Evolutionary conservation across 2,329 filamentous ascomycete genomes (phyloP).

Genomic region (Penicillium sp.): DNA sequence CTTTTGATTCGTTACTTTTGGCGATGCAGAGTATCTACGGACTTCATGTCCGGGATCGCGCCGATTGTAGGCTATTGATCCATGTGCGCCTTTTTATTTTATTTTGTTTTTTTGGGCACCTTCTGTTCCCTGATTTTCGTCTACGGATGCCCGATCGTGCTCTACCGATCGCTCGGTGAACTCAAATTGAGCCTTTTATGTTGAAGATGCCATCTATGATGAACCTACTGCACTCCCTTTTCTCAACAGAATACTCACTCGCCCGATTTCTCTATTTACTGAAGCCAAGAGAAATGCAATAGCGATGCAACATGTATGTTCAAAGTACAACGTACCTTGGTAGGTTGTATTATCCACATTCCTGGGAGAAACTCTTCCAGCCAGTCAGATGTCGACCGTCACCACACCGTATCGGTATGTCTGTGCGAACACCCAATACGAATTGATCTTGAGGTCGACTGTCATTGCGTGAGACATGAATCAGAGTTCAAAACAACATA

Average conservation of each 20-base stretch:
- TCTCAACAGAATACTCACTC: not conserved
- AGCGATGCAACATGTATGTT: not conserved
- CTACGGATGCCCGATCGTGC: not conserved
- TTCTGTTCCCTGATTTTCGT: not conserved
- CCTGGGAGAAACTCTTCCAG: not conserved
- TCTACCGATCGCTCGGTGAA: not conserved
- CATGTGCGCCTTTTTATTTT: not conserved
- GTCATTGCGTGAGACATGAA: not conserved
- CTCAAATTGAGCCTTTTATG: not conserved
- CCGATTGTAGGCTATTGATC: not conserved
- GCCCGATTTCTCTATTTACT: not conserved
- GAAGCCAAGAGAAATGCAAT: too few relatives aligned
- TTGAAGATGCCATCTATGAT: not conserved
- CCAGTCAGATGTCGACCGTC: constrained; percentile 3
- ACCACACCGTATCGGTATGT: constrained; percentile 12
- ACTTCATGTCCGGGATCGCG: too few relatives aligned
- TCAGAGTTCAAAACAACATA: not conserved
- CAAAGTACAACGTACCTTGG: too few relatives aligned
- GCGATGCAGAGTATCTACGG: too few relatives aligned
- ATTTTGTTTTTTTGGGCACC: not conserved
- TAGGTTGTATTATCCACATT: constrained; percentile 14
- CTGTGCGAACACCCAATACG: constrained; percentile 5
- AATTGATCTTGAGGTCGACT: not conserved
- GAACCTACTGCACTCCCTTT: not conserved
- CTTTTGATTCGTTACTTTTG: too few relatives aligned